Base-by-base conservation (phyloP, 768 basidiomycete genomes). In the Leccinum imitatum region DNA sequence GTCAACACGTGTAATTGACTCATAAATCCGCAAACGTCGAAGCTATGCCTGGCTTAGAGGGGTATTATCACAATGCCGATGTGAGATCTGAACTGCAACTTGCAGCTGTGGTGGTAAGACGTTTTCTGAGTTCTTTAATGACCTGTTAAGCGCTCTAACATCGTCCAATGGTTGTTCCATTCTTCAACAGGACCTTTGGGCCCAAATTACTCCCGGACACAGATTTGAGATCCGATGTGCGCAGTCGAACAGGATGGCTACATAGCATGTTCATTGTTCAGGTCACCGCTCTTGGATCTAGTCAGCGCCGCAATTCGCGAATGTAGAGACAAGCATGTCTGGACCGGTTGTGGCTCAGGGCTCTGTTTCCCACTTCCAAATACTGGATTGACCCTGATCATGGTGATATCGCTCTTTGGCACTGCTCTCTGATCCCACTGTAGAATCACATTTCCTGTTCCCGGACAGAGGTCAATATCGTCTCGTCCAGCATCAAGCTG, bases 61-160 rank as follows among this genome's bases (percentile, higher is more conserved):
- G 41, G 41, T 44, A n/a, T 5, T 41, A 1, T 41, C 17, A 17
- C 41, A 44, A 44, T 2, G 9, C 41, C 19, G 2, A 27, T 27
- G 13, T 23, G 25, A 59, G 25, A 59, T 59, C 58, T 47, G 58
- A 31, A 37, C 27, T 33, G 30, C 21, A 23, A 48, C 21, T 23
- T 14, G 21, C 11, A 21, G 44, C 11, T 46, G 44, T 48, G 23
- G 6, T 4, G 7, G 13, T 23, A 48, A 48, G 10, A 13, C 10
- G 2, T 46, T 21, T 44, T 44, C 41, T 9, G 13, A 11, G 41
- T 44, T n/a, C 3, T 19, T 3, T 19, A 11, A 44, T 37, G 2
- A 35, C 13, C 33, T 35, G 13, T 35, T 0, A 35, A 21, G 19
- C 21, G 21, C 21, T 23, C 47, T 19, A 21, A 21, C 46, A n/a